Evolutionary conservation across 2,329 filamentous ascomycete genomes (phyloP), one percentile per base, ranked within the genome.

Genomic region (Aspergillus viridinutans): DNA sequence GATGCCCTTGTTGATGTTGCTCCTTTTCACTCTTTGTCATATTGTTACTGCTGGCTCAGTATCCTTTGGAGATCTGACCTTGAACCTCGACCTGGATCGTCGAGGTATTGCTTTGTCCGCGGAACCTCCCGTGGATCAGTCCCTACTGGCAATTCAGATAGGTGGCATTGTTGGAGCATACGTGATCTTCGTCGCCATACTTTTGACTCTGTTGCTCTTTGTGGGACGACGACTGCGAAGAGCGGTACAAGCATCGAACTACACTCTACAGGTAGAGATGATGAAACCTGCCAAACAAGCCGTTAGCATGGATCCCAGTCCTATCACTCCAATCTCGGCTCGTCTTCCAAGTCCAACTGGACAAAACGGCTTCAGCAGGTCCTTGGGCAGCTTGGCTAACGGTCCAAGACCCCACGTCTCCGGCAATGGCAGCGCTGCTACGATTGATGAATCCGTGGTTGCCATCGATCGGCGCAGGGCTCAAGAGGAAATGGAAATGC

Each of bases 101-200:
- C 61, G 58, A 40, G 56, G 52, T 14, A 60, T 52, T 50, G 26
- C 50, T 10, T 52, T 59, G 49, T 52, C 58, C n/a, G 61, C 54
- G 4, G 55, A 54, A 3, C 61, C 61, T 21, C 72, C 85, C 50
- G 79, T 85, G 65, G 81, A 92, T 70, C 77, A 78, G 61, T 75
- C 81, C 20, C 85, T 88, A 55, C 83, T 97, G 23, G 90, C 92
- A 20, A 87, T 85, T 58, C 88, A 97, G 74, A 87, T 97, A 64
- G 88, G 89, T 61, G 90, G 87, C 63, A 89, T 97, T 58, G 82
- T 93, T 58, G 91, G 87, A 59, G 87, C 90, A 58, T 97, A 97
- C 84, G 81, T 92, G 57, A 73, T 90, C 59, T 90, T 86, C 38
- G 81, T 95, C 69, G 80, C 91, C 67, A 74, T 94, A 66, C 85